A percentile compares a stretch with the other conserved stretches of the same genome.
These are phyloP conservation scores for Serendipita sp. DNA, from an alignment of 768 basidiomycete species.

Conservation along the genomic window DNA sequence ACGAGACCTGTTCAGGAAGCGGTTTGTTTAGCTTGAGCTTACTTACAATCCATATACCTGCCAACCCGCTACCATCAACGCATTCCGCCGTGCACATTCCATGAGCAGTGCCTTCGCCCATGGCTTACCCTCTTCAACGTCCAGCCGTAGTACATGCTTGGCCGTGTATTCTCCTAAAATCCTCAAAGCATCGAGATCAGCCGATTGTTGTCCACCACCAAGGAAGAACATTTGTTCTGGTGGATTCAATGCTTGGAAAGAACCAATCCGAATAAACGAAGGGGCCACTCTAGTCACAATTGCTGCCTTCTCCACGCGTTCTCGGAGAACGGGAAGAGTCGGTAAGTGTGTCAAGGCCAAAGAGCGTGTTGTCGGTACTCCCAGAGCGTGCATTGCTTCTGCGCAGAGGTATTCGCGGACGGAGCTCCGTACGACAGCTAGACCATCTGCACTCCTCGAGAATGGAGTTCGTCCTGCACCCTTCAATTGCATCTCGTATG, in stretches of 20 bases:
- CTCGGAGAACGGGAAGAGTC: slow-evolving; percentile 55
- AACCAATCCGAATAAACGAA: slow-evolving; percentile 83
- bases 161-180: slow-evolving; percentile 62
- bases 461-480: slow-evolving; percentile 91
- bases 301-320: slow-evolving; percentile 52
- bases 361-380: slow-evolving; percentile 78
- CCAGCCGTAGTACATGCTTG: slow-evolving; percentile 35
- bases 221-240: slow-evolving; percentile 42
- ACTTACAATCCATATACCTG: slow-evolving; percentile 65
- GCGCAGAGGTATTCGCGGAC: slow-evolving; percentile 87
- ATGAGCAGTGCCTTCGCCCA: slow-evolving; percentile 62
- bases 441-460: slow-evolving; percentile 79
- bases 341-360: slow-evolving; percentile 66
- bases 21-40: slow-evolving; percentile 27
- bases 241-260: slow-evolving; percentile 73
- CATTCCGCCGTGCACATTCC: slow-evolving; percentile 73
- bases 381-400: slow-evolving; percentile 73
- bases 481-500: slow-evolving; percentile 85
- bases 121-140: slow-evolving; percentile 27
- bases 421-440: slow-evolving; percentile 88
- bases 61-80: slow-evolving; percentile 88
- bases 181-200: slow-evolving; percentile 59
- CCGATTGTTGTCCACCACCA: slow-evolving; percentile 55
- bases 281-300: slow-evolving; percentile 71
- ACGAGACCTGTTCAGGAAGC: neutral